Percentiles rank a stretch among this genome's conserved stretches.
Conservation (phyloP, 2,329 filamentous ascomycete genomes). For the Fusarium falciforme region DNA sequence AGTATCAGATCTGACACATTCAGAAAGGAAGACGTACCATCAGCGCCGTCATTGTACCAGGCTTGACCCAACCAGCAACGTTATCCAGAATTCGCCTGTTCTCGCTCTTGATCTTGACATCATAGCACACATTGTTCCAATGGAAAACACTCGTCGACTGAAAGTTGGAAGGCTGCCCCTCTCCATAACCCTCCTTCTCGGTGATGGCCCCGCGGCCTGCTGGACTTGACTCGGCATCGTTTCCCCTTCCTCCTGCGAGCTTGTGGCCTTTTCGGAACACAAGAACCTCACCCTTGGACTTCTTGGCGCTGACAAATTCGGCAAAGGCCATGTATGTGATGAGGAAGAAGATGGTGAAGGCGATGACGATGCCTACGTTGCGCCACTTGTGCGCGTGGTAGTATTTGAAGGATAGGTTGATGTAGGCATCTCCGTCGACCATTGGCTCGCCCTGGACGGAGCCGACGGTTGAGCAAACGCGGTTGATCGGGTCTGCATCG, state of each 20-base stretch:
- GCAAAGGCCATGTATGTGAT: conserved; percentile 61
- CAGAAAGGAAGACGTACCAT: conserved; percentile 63
- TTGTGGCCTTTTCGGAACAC: conserved; percentile 63
- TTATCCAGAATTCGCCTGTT: conserved; percentile 79
- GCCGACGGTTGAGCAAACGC: conserved; percentile 60
- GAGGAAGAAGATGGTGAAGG: conserved; percentile 60
- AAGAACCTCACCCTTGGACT: conserved; percentile 70
- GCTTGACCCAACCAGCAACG: conserved; percentile 90
- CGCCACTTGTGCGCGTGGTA: conserved; percentile 61
- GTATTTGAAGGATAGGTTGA: conserved; percentile 57
- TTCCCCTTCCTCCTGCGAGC: not conserved
- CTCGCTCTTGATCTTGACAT: conserved; percentile 79
- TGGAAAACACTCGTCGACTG: conserved; percentile 79
- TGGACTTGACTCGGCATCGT: conserved; percentile 28
- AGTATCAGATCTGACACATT: not conserved
- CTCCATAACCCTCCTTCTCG: conserved; percentile 24
- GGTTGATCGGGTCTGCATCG: conserved; percentile 40
- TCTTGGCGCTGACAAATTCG: conserved; percentile 60
- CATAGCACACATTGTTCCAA: conserved; percentile 82
- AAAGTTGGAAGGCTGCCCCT: conserved; percentile 37
- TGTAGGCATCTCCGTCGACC: conserved; percentile 61
- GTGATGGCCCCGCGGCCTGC: conserved; percentile 8
- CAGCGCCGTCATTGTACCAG: conserved; percentile 84
- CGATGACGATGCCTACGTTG: conserved; percentile 68
- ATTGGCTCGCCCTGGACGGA: conserved; percentile 55